Percentiles rank a stretch among this genome's conserved stretches.
Evolutionary conservation across 2,329 filamentous ascomycete species (phyloP).

Genomic region (Claviceps cyperi): DNA sequence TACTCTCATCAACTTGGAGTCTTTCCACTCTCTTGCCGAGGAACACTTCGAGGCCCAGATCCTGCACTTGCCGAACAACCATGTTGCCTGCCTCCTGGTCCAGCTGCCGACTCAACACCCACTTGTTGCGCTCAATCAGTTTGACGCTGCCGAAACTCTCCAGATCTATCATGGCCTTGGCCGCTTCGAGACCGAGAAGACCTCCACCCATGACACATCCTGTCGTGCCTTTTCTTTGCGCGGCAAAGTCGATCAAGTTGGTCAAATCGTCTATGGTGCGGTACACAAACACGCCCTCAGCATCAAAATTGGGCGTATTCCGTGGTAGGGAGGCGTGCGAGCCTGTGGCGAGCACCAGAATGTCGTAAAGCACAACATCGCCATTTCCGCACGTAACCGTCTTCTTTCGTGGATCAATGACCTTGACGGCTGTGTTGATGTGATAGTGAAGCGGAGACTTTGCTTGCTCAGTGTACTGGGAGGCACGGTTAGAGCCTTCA

Average conservation of each 20-base stretch:
- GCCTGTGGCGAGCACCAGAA: conserved; percentile 72
- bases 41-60: conserved; percentile 67
- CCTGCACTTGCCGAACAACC: conserved; percentile 67
- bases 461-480: conserved; percentile 50
- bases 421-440: conserved; percentile 55
- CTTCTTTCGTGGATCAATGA: conserved; percentile 49
- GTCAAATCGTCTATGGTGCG: conserved; percentile 72
- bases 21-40: conserved; percentile 60
- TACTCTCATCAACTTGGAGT: conserved; percentile 53
- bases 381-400: conserved; percentile 57
- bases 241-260: conserved; percentile 59
- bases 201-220: conserved; percentile 76
- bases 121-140: conserved; percentile 68
- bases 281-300: conserved; percentile 78
- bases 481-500: not conserved
- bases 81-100: conserved; percentile 68
- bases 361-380: conserved; percentile 57
- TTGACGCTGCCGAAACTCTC: conserved; percentile 59
- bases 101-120: conserved; percentile 70
- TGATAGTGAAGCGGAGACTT: conserved; percentile 59
- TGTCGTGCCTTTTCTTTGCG: conserved; percentile 48
- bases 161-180: conserved; percentile 83
- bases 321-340: conserved; percentile 64
- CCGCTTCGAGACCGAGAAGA: conserved; percentile 72
- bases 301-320: conserved; percentile 63